phyloP scores from a whole-genome alignment of 2,329 filamentous ascomycete species.

The Fusarium irregulare region DNA sequence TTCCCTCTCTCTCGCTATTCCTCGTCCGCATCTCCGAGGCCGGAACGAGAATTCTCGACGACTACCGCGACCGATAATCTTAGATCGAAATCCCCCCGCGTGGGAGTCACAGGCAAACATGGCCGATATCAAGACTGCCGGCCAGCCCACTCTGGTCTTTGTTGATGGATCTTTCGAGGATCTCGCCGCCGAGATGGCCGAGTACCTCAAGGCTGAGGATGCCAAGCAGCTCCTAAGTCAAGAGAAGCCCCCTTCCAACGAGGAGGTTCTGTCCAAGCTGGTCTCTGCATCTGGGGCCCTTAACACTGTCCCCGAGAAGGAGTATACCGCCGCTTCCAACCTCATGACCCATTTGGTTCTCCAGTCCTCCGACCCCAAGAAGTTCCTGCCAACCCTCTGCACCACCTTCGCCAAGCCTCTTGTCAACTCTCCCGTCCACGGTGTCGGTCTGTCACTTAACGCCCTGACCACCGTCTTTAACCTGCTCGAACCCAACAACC shows the following conservation, averaged over 20 bases:
- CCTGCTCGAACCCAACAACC: constrained; percentile 80
- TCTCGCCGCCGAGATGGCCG: constrained; percentile 92
- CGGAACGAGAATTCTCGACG: constrained; percentile 30
- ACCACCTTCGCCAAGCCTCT: constrained; percentile 89
- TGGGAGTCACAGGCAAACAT: constrained; percentile 40
- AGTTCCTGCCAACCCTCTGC: constrained; percentile 89
- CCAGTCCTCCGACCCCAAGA: constrained; percentile 85
- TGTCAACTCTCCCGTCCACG: constrained; percentile 85
- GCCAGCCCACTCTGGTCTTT: constrained; percentile 72
- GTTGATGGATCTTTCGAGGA: constrained; percentile 95
- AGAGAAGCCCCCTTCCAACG: constrained; percentile 74
- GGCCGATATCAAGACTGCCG: constrained; percentile 54
- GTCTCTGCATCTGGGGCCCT: constrained; percentile 81
- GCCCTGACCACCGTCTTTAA: constrained; percentile 98
- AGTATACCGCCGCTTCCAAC: constrained; percentile 96
- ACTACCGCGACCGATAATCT: constrained; percentile 36
- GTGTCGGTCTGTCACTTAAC: constrained; percentile 85
- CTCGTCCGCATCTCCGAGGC: constrained; percentile 35
- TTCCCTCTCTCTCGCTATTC: neutral
- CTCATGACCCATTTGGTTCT: constrained; percentile 93
- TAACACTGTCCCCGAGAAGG: constrained; percentile 92
- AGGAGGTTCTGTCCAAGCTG: constrained; percentile 89
- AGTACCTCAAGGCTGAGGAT: constrained; percentile 88
- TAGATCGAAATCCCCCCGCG: constrained; percentile 31
- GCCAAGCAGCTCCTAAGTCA: constrained; percentile 79